These are phyloP conservation scores for Anthracocystis panici-leucophaei DNA, from an alignment of 1,284 basidiomycete genomes.

Conservation along the genomic window DNA sequence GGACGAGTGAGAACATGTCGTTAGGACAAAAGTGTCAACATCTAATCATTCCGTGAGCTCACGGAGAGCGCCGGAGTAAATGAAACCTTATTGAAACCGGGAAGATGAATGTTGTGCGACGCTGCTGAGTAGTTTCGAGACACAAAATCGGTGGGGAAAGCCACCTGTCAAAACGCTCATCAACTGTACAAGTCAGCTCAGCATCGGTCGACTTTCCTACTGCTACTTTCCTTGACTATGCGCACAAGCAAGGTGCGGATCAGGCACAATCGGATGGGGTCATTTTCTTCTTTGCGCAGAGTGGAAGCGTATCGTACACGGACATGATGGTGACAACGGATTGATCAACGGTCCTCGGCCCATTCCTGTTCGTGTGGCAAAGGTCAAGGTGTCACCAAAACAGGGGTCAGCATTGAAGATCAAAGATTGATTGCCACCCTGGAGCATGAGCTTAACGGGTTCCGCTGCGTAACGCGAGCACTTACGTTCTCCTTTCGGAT, in stretches of 20 bases:
- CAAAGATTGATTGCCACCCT: no score
- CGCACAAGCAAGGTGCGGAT: neutral
- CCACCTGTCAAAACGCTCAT: constrained; percentile 4
- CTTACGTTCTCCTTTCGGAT: constrained; percentile 97
- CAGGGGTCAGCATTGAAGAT: constrained; percentile 5
- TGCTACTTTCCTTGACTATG: no score
- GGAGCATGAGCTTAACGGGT: neutral
- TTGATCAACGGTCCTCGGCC: constrained; percentile 65
- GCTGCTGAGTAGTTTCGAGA: neutral
- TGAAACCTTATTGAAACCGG: neutral
- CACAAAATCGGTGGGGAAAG: neutral
- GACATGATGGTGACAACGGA: neutral
- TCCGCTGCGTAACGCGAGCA: constrained; percentile 4
- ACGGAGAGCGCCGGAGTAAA: neutral
- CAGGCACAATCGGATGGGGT: neutral
- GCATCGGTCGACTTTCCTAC: neutral
- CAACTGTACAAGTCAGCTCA: neutral
- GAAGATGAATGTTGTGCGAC: neutral
- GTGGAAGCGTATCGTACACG: constrained; percentile 7
- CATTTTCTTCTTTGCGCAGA: constrained; percentile 4
- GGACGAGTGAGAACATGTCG: no score
- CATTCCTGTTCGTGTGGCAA: constrained; percentile 53
- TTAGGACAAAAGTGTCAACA: constrained; percentile 36
- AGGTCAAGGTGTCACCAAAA: neutral
- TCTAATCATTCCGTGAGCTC: constrained; percentile 20